Conservation (phyloP, 2,329 filamentous ascomycete species). For the Aureobasidium sp. region DNA sequence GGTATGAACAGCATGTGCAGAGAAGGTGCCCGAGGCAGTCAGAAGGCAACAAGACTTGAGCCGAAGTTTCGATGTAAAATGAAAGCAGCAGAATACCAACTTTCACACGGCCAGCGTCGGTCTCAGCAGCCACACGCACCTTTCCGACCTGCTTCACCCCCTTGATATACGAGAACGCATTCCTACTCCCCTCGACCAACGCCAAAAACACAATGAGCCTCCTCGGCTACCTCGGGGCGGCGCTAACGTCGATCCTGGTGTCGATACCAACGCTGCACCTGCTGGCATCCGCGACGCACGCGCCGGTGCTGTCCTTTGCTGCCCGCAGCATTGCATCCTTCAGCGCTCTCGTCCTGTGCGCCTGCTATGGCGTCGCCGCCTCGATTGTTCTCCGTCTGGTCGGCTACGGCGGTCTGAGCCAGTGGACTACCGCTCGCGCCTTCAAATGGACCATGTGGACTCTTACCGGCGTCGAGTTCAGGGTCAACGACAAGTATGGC, state of each 20-base stretch:
- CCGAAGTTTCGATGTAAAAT: not conserved
- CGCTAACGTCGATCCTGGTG: slow-evolving; percentile 22
- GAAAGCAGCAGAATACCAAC: not conserved
- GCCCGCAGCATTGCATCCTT: slow-evolving; percentile 52
- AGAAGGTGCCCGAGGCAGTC: not conserved
- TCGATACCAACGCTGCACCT: slow-evolving; percentile 28
- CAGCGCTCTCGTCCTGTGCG: slow-evolving; percentile 34
- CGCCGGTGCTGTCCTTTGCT: slow-evolving; percentile 49
- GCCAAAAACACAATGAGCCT: slow-evolving; percentile 18
- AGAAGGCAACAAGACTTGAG: not conserved
- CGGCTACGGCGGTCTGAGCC: slow-evolving; percentile 68
- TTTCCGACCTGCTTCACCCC: not conserved
- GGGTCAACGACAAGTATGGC: slow-evolving; percentile 57
- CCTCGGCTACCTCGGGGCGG: slow-evolving; percentile 25
- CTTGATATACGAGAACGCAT: not conserved
- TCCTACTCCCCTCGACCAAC: not conserved
- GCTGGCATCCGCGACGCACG: slow-evolving; percentile 30
- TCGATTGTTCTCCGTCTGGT: slow-evolving; percentile 63
- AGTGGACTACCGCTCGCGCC: slow-evolving; percentile 73
- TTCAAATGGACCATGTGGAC: slow-evolving; percentile 75
- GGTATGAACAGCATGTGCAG: not conserved
- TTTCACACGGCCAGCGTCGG: not conserved
- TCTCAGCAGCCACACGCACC: not conserved
- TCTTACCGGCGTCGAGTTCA: slow-evolving; percentile 71
- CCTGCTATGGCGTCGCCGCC: slow-evolving; percentile 68